Base-by-base conservation (phyloP, 257 asterid species). In the Scutellaria minor region DNA sequence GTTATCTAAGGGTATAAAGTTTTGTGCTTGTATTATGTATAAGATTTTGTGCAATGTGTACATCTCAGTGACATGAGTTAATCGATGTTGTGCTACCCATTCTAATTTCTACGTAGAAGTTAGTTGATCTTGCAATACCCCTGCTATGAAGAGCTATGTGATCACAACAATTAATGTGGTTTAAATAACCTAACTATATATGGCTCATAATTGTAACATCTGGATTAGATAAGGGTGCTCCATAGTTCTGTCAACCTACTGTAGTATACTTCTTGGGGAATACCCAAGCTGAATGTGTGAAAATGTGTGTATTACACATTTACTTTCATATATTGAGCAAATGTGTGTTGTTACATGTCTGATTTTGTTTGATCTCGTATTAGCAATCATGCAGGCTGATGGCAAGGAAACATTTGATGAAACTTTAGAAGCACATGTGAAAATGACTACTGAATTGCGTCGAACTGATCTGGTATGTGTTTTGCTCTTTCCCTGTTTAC, bases 351-450 rank as follows among this genome's bases (percentile, higher is more conserved):
- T 31, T 31, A 31, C 37, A 31, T 39, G 42, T 73, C 73, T 58
- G 48, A 55, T 70, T 57, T 90, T 68, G 35, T 76, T 77, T 79
- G 65, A 65, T 72, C 64, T 67, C 58, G 65, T 81, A 81, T 76
- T 83, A 81, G 82, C 86, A 80, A 75, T 84, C 78, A 40, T 84
- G 75, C 96, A 91, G 98, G 92, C 89, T 65, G 83, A 78, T 83
- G 85, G 89, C 68, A 88, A 74, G 85, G 68, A 68, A 67, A 86
- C 81, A 47, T 89, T 88, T 79, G 95, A 84, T 70, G 98, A 94
- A 86, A 91, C 98, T 71, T 72, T 94, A 71, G 98, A 94, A 85
- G 98, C 92, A 46, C 98, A 94, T 79, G 97, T 94, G 48, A 86
- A 80, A 74, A 82, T 94, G 96, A 84, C 94, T 60, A 87, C 93